Evolutionary conservation across 139 green algal species (phyloP), one percentile per base, ranked within the genome.

Genomic region (Tetraselmis chui): DNA sequence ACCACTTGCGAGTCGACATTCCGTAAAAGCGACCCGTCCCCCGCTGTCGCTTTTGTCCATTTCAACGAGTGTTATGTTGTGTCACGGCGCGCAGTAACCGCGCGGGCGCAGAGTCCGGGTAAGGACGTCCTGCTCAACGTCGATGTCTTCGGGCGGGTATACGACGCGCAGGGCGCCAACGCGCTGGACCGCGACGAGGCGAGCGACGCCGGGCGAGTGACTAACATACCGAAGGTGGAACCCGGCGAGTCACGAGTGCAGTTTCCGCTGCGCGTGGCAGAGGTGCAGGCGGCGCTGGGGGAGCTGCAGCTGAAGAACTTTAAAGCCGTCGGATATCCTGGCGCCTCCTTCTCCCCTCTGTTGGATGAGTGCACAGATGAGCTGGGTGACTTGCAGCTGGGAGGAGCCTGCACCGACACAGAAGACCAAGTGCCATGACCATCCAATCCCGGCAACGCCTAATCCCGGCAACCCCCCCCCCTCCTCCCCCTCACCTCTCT

Each of bases 141-240:
- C 28, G 77, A 80, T 29, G 77, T 80, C n/a, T 80, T 80, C 58
- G 77, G 77, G 28, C n/a, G 77, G 2, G 77, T 80, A 5, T 80
- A 80, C 77, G 77, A 80, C 77, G 32, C 31, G 77, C 32, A 80
- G 2, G 77, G 77, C 5, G 32, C 31, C 77, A 80, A 31, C 27
- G 32, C 77, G 28, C 77, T 31, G 77, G 77, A 80, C 77, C 29
- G 32, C 2, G 32, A 31, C 24, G 77, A 80, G 18, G 32, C 31
- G 23, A 80, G 75, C 25, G 28, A 78, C 28, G 27, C 75, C 5
- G 75, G 31, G 2, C n/a, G 77, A 5, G 31, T 80, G 77, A 59
- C 77, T 22, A 59, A 80, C 77, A 80, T 80, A 27, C 29, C 31
- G 2, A 80, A 31, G 18, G 32, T 80, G 24, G 29, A 31, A 27